These are phyloP conservation scores for Fragaria iinumae DNA, from an alignment of 306 rosid genomes.

Conservation along the genomic window DNA sequence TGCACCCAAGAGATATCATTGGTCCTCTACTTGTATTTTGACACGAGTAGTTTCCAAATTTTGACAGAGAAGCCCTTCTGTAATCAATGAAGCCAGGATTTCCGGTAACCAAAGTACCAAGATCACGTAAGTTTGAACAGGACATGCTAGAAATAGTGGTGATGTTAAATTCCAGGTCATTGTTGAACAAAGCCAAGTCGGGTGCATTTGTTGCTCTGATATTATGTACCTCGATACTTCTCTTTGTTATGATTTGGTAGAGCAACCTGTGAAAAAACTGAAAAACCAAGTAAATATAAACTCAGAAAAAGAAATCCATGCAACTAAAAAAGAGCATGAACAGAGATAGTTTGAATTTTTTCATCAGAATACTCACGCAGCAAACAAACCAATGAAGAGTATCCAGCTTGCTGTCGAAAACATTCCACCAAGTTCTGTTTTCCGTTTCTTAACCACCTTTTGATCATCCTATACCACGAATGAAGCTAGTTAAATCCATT, in stretches of 20 bases:
- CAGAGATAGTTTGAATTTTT: neutral
- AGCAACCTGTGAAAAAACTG: conserved; percentile 71
- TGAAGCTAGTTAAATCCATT: conserved; percentile 25
- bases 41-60: conserved; percentile 64
- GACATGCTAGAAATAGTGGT: conserved; percentile 84
- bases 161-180: conserved; percentile 84
- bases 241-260: conserved; percentile 86
- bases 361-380: conserved; percentile 72
- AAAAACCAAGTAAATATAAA: conserved; percentile 40
- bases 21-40: conserved; percentile 87
- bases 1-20: conserved; percentile 56
- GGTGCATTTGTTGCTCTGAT: conserved; percentile 83
- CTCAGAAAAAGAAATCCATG: neutral
- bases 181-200: conserved; percentile 62
- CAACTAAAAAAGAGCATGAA: neutral
- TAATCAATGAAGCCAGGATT: conserved; percentile 77
- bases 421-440: conserved; percentile 98
- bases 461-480: conserved; percentile 70
- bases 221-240: conserved; percentile 89
- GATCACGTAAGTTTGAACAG: conserved; percentile 78
- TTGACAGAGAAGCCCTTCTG: conserved; percentile 55
- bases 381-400: conserved; percentile 81
- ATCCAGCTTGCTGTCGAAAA: conserved; percentile 99
- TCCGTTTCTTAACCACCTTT: conserved; percentile 78
- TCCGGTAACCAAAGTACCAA: conserved; percentile 65